A percentile compares a stretch with the other conserved stretches of the same genome.
phyloP scores from a whole-genome alignment of 2,329 filamentous ascomycete genomes.

The Colletotrichum lini region DNA sequence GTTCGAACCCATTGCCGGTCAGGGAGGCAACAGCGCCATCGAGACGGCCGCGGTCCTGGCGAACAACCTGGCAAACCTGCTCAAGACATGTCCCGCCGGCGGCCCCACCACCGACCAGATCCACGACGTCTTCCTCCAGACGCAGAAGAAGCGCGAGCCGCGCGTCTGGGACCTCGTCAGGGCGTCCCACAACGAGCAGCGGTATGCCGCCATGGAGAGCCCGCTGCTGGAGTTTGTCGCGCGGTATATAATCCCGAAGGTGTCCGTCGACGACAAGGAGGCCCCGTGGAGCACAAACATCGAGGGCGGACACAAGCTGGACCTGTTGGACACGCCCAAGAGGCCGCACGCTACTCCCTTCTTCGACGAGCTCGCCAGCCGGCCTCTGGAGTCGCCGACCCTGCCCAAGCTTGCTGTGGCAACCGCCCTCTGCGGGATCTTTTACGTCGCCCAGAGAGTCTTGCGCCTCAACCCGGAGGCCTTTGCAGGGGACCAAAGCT shows the following conservation, averaged over 20 bases:
- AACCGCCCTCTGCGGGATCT: not conserved
- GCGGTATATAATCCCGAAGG: not conserved
- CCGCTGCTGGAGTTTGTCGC: constrained; percentile 25
- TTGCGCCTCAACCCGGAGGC: not conserved
- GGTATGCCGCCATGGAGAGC: constrained; percentile 43
- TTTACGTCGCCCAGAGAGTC: constrained; percentile 13
- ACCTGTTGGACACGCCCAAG: constrained; percentile 32
- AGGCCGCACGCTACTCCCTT: constrained; percentile 39
- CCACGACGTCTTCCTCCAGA: constrained; percentile 39
- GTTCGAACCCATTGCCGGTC: constrained; percentile 48
- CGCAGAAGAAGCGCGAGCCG: constrained; percentile 42
- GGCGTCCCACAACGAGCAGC: constrained; percentile 42
- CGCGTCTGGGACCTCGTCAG: constrained; percentile 38
- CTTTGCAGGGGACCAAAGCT: not conserved
- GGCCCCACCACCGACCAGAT: constrained; percentile 40
- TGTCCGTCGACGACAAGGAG: constrained; percentile 22
- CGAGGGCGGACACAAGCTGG: constrained; percentile 19
- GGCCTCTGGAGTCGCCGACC: not conserved
- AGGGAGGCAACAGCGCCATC: constrained; percentile 49
- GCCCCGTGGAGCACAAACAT: constrained; percentile 13
- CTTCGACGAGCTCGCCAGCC: constrained; percentile 42
- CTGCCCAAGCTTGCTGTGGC: not conserved
- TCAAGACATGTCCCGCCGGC: constrained; percentile 22
- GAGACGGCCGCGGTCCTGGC: constrained; percentile 46
- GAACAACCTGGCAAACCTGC: constrained; percentile 42